Evolutionary conservation across 192 early-diverging fungal species (phyloP).

Genomic region (Irineochytrium annulatum): DNA sequence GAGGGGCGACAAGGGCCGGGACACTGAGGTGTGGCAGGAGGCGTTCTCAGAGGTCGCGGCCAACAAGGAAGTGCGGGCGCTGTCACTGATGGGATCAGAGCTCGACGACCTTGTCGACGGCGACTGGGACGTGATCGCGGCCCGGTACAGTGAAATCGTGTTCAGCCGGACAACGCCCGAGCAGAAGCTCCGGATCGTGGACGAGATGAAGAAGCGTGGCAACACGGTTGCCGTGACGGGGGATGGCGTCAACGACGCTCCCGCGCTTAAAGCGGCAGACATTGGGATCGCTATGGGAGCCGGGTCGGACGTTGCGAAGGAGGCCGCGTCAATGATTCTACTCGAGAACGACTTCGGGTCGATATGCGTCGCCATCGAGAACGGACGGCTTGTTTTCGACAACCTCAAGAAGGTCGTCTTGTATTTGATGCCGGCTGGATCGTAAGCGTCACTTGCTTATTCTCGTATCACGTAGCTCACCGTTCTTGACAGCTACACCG

Average conservation of each 20-base stretch:
- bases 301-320: constrained; percentile 65
- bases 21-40: no score
- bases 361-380: constrained; percentile 70
- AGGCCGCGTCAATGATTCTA: constrained; percentile 44
- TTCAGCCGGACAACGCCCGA: constrained; percentile 43
- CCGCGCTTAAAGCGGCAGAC: constrained; percentile 86
- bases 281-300: constrained; percentile 84
- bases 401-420: constrained; percentile 84
- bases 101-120: constrained; percentile 36
- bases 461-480: background rate
- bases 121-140: constrained; percentile 19
- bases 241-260: constrained; percentile 89
- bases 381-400: constrained; percentile 75
- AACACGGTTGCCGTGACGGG: constrained; percentile 73
- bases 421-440: constrained; percentile 76
- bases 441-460: constrained; percentile 26
- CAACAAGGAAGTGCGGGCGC: no score
- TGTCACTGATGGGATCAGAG: no score
- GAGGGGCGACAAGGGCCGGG: no score
- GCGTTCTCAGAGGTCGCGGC: no score
- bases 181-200: constrained; percentile 36
- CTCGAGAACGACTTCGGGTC: constrained; percentile 62
- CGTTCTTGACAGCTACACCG: constrained; percentile 41
- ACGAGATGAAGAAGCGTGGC: constrained; percentile 35
- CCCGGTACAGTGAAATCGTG: constrained; percentile 1